Evolutionary conservation across 345 rosid species (phyloP).

Genomic region (Eucalyptus brandiana): DNA sequence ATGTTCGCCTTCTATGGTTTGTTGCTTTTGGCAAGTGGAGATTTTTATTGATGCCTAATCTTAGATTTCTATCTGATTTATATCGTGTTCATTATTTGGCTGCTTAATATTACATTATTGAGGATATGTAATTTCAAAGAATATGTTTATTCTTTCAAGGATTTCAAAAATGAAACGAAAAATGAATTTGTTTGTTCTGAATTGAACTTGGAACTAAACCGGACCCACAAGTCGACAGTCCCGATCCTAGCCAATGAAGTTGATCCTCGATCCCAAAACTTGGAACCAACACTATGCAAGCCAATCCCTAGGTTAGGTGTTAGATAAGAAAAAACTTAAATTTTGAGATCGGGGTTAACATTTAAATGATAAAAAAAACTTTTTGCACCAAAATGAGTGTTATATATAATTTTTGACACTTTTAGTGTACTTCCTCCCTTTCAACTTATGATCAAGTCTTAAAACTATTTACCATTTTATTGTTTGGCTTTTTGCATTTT

Average conservation of each 20-base stretch:
- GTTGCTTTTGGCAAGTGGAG: no score
- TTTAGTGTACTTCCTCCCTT: fast-evolving
- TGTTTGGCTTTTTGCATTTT: neutral
- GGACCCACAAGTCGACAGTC: fast-evolving
- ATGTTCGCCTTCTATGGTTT: neutral
- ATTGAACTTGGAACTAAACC: neutral
- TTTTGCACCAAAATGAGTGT: neutral
- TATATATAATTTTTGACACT: neutral
- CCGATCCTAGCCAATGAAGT: neutral
- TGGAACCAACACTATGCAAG: neutral
- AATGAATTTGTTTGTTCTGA: fast-evolving
- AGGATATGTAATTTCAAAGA: no score
- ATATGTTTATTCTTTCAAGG: neutral
- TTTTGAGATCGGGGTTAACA: fast-evolving
- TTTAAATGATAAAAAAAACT: no score
- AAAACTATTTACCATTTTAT: neutral
- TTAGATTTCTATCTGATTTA: no score
- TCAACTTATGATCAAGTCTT: neutral
- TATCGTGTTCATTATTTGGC: no score
- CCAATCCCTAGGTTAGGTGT: neutral
- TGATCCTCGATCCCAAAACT: fast-evolving
- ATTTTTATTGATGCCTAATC: no score
- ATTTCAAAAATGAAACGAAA: no score
- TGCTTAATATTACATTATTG: no score
- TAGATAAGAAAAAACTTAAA: no score